Conservation (phyloP, 2,329 filamentous ascomycete species). For the Paecilomyces sp. region DNA sequence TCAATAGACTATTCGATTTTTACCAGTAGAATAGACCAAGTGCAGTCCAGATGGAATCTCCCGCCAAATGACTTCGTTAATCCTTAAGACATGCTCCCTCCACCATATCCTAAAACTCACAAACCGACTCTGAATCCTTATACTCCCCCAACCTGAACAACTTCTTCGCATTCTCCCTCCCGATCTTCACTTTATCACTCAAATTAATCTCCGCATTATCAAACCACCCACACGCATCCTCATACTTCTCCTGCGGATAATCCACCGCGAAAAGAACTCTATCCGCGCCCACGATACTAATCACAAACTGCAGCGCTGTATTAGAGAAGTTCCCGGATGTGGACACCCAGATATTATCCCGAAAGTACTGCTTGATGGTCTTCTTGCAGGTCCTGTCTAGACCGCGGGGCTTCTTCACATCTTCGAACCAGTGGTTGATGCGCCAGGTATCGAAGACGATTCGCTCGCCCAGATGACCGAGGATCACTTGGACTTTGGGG, state of each 20-base stretch:
- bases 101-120: too few species aligned
- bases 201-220: slow-evolving; percentile 6
- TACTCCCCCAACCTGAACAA: too few species aligned
- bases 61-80: too few species aligned
- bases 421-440: slow-evolving; percentile 24
- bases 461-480: slow-evolving; percentile 19
- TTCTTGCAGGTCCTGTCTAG: slow-evolving; percentile 16
- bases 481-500: slow-evolving; percentile 17
- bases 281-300: slow-evolving; percentile 19
- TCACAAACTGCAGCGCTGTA: slow-evolving; percentile 17
- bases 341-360: slow-evolving; percentile 22
- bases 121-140: too few species aligned
- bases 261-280: slow-evolving; percentile 22
- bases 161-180: too few species aligned
- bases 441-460: slow-evolving; percentile 15
- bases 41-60: too few species aligned
- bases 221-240: slow-evolving; percentile 17
- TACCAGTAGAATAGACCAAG: too few species aligned
- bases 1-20: too few species aligned
- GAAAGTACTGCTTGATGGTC: slow-evolving; percentile 9
- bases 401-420: slow-evolving; percentile 19
- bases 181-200: too few species aligned
- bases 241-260: slow-evolving; percentile 12
- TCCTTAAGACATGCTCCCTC: too few species aligned
- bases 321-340: slow-evolving; percentile 24